Evolutionary conservation across 1,139 yeast genomes (phyloP), one percentile per base, ranked within the genome.

Genomic region (Meyerozyma carpophila): DNA sequence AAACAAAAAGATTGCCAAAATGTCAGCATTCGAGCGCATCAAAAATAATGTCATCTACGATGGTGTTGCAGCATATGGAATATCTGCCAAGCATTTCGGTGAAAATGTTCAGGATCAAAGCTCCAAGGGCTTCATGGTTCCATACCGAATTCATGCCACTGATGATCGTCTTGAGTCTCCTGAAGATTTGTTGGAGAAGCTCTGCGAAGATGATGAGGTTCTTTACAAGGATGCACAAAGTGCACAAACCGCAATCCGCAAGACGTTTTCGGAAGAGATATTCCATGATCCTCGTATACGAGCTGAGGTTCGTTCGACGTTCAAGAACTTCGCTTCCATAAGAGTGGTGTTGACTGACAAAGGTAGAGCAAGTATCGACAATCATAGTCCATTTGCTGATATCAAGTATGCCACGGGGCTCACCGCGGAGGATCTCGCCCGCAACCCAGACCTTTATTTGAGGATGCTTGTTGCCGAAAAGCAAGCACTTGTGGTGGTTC

Each of bases 381-480:
- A 79, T 45, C 82, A 82, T 49, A 84, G 93, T 50, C 86, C 93
- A 1, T 91, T 82, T 56, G 89, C 85, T 47, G 96, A 89, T 57
- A 84, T 94, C 66, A 94, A 93, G 61, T 94, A 93, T 62, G 95
- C 96, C 14, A 77, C 81, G 44, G 86, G 89, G 62, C 77, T 94
- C 56, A 75, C 88, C 1, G 84, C 93, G 9, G 76, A 77, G 9
- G 93, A 90, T 47, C 77, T 94, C 55, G 77, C 80, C 4, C 73
- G 72, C 38, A 74, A 80, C 43, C 98, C 98, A 0, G 95, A 89
- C 55, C 69, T 85, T 26, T 86, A 86, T 51, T 71, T 94, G 55
- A 79, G 95, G 56, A 93, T 93, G 96, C 68, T 91, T 43, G 91
- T 86, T 57, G 98, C 98, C 1, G 98, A 93, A 60, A 64, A 66